phyloP scores from a whole-genome alignment of 306 rosid species.

The Medicago lupulina region DNA sequence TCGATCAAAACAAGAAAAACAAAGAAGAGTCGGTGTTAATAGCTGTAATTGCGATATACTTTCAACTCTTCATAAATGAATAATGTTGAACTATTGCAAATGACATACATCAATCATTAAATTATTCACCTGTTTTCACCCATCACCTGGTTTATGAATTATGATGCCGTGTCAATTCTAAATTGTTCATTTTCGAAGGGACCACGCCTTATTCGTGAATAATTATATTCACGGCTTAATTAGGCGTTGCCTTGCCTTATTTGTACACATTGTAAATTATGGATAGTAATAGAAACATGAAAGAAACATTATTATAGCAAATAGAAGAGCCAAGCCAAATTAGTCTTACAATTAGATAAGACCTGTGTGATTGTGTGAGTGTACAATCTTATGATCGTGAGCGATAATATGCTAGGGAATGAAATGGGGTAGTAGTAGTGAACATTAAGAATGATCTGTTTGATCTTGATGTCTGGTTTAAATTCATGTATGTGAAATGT shows the following conservation, averaged over 20 bases:
- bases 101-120: too few relatives aligned
- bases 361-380: too few relatives aligned
- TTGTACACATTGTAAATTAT: background rate
- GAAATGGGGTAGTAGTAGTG: too few relatives aligned
- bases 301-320: background rate
- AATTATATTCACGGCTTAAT: background rate
- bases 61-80: background rate
- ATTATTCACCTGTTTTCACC: background rate
- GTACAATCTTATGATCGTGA: too few relatives aligned
- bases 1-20: background rate
- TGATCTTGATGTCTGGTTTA: too few relatives aligned
- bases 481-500: too few relatives aligned
- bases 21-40: slow-evolving; percentile 18
- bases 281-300: background rate
- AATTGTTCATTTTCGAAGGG: background rate
- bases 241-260: slow-evolving; percentile 5
- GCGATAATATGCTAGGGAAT: background rate
- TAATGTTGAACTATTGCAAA: too few relatives aligned
- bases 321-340: too few relatives aligned
- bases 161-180: background rate
- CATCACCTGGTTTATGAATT: background rate
- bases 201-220: background rate
- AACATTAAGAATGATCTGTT: too few relatives aligned
- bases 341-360: too few relatives aligned
- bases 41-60: background rate